A percentile compares a stretch with the other conserved stretches of the same genome.
phyloP scores from a whole-genome alignment of 805 yeast genomes.

The Saccharomycopsis capsularis region DNA sequence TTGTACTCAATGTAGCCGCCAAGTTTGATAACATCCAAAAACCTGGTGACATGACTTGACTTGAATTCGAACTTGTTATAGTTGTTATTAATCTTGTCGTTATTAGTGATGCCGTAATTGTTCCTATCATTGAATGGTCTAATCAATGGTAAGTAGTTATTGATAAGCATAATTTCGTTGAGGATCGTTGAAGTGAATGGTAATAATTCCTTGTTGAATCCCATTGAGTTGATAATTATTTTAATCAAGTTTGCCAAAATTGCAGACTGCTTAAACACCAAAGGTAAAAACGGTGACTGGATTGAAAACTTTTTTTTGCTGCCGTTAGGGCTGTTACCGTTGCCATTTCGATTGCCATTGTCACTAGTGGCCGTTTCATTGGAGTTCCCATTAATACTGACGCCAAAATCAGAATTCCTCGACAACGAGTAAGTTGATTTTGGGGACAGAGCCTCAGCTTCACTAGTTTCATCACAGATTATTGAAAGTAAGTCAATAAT shows the following conservation, averaged over 20 bases:
- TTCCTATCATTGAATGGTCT: constrained; percentile 26
- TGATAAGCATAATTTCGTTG: constrained; percentile 26
- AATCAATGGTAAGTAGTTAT: constrained; percentile 25
- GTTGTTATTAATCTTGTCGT: constrained; percentile 14
- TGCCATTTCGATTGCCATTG: constrained; percentile 19
- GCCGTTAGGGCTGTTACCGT: constrained; percentile 22
- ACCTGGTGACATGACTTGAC: constrained; percentile 1
- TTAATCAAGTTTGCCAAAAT: constrained; percentile 26
- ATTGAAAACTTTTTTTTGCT: constrained; percentile 9
- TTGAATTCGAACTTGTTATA: constrained; percentile 10
- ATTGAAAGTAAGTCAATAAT: constrained; percentile 21
- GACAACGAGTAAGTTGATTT: too few species aligned
- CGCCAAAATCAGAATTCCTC: constrained; percentile 30
- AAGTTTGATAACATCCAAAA: constrained; percentile 7
- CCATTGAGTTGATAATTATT: constrained; percentile 27
- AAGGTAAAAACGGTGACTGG: constrained; percentile 27
- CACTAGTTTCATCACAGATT: constrained; percentile 14
- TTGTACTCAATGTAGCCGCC: constrained; percentile 13
- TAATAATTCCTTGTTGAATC: constrained; percentile 24
- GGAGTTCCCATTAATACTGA: constrained; percentile 29
- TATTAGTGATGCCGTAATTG: constrained; percentile 20
- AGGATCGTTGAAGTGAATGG: constrained; percentile 24
- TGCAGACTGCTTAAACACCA: constrained; percentile 27
- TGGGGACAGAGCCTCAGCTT: not conserved
- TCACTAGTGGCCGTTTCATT: constrained; percentile 27